A percentile compares a stretch with the other conserved stretches of the same genome.
phyloP scores from a whole-genome alignment of 73 alveolate species.

The Blepharisma japonicum region DNA sequence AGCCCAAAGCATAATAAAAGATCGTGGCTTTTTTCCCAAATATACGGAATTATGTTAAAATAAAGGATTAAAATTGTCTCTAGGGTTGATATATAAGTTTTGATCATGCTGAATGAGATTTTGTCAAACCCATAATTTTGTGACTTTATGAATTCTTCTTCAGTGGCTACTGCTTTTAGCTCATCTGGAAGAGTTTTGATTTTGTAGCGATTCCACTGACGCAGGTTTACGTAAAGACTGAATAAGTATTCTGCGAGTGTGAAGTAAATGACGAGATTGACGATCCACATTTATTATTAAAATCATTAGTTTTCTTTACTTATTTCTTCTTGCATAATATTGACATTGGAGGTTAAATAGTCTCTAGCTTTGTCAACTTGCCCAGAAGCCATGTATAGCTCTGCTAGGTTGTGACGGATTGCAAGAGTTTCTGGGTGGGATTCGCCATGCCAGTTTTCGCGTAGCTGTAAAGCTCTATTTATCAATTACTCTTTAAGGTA shows the following conservation, averaged over 20 bases:
- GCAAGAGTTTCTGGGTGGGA: conserved; percentile 65
- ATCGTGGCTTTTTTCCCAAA: background rate
- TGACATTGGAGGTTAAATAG: conserved; percentile 35
- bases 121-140: conserved; percentile 26
- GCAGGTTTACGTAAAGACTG: background rate
- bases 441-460: conserved; percentile 51
- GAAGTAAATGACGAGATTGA: background rate
- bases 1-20: background rate
- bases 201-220: background rate
- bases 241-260: background rate
- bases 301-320: background rate
- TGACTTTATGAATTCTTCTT: conserved; percentile 19
- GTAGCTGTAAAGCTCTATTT: conserved; percentile 39
- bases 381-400: conserved; percentile 41
- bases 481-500: background rate
- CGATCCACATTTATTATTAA: no score
- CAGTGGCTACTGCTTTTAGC: background rate
- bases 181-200: background rate
- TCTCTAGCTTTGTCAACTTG: conserved; percentile 54
- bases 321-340: conserved; percentile 34
- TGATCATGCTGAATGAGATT: background rate
- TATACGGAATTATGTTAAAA: conserved; percentile 13
- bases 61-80: conserved; percentile 19
- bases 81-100: background rate
- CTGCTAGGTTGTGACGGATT: conserved; percentile 59